Conservation (phyloP, 2,329 filamentous ascomycete genomes). For the Aspergillus latus region DNA sequence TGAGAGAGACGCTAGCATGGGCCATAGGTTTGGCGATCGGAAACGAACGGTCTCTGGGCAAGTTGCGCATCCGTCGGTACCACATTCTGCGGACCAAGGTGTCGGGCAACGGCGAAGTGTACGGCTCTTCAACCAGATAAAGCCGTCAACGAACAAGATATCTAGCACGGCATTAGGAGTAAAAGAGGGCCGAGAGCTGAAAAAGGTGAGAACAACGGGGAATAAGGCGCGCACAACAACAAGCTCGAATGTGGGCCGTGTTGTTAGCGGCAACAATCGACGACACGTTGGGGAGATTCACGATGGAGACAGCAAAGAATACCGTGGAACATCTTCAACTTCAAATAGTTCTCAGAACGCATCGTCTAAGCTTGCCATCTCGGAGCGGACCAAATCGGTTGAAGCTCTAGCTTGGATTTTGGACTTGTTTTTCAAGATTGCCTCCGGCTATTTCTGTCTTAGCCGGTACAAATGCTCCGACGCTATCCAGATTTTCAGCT, state of each 20-base stretch:
- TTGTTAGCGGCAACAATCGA: constrained; percentile 88
- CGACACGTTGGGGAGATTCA: constrained; percentile 61
- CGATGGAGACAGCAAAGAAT: constrained; percentile 69
- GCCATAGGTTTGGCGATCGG: constrained; percentile 57
- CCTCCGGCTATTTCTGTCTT: constrained; percentile 73
- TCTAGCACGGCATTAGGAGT: constrained; percentile 60
- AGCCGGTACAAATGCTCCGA: constrained; percentile 77
- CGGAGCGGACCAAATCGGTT: constrained; percentile 64
- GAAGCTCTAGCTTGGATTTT: constrained; percentile 76
- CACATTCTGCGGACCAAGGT: constrained; percentile 63
- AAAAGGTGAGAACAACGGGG: constrained; percentile 76
- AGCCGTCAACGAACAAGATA: constrained; percentile 63
- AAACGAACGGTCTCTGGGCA: constrained; percentile 94
- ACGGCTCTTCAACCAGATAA: constrained; percentile 68
- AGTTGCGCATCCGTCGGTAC: constrained; percentile 50
- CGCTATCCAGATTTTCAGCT: constrained; percentile 70
- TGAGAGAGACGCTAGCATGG: constrained; percentile 33
- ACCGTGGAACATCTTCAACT: constrained; percentile 36
- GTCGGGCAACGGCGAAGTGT: constrained; percentile 69
- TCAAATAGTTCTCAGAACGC: constrained; percentile 26
- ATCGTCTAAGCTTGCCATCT: constrained; percentile 32
- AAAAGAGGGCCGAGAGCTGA: constrained; percentile 70
- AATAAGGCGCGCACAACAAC: constrained; percentile 66
- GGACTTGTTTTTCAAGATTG: constrained; percentile 78
- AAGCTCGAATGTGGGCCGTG: constrained; percentile 72